Evolutionary conservation across 139 green algal species (phyloP).

Genomic region (Micractinium conductrix): DNA sequence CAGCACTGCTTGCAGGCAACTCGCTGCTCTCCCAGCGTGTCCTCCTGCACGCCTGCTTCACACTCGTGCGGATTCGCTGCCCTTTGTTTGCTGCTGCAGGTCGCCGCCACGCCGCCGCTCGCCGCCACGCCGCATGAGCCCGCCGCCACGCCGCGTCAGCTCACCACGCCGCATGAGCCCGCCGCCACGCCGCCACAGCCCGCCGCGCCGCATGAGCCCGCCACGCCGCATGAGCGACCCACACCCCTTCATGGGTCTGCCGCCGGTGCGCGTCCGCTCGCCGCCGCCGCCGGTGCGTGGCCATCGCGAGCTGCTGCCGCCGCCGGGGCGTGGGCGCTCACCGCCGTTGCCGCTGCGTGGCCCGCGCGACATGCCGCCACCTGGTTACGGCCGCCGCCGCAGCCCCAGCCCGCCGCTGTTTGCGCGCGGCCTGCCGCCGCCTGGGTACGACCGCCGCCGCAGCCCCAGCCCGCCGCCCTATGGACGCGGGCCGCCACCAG

Average conservation of each 20-base stretch:
- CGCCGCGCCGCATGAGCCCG: constrained; percentile 14
- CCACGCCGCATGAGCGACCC: neutral
- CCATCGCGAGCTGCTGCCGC: neutral
- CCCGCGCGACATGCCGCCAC: neutral
- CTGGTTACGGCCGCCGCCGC: constrained; percentile 3
- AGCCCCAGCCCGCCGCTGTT: constrained; percentile 14
- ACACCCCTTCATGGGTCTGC: neutral
- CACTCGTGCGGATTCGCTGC: too few species aligned
- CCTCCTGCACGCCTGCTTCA: too few species aligned
- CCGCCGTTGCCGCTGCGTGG: constrained; percentile 16
- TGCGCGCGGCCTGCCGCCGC: constrained; percentile 4
- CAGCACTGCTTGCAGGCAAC: too few species aligned
- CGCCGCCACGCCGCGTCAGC: neutral
- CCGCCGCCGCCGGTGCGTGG: neutral
- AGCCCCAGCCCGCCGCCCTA: constrained; percentile 15
- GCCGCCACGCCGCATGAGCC: constrained; percentile 15
- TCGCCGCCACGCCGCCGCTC: constrained; percentile 16
- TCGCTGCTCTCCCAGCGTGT: too few species aligned
- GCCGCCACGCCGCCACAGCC: neutral
- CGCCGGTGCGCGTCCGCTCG: neutral
- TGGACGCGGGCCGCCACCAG: constrained; percentile 1
- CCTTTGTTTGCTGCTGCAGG: neutral
- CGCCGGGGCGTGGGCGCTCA: constrained; percentile 7
- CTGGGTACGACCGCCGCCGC: constrained; percentile 4
- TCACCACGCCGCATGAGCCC: constrained; percentile 17